Percentiles rank a stretch among this genome's conserved stretches.
Conservation (phyloP, 345 rosid species). For the Dipteronia sinensis region DNA sequence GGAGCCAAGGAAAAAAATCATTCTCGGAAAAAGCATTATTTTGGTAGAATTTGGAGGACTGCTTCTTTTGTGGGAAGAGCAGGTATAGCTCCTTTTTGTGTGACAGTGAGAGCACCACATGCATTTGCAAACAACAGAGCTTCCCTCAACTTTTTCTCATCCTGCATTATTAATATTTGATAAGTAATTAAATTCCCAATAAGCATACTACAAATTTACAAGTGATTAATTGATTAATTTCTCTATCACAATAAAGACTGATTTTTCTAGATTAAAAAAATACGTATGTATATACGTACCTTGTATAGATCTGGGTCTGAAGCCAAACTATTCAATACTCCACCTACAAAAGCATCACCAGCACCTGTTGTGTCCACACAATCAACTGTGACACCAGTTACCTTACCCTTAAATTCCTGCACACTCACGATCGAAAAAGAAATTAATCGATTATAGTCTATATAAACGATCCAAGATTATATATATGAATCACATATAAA, state of each 20-base stretch:
- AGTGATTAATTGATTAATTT: too few species aligned
- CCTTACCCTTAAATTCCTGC: slow-evolving; percentile 45
- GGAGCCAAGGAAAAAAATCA: too few species aligned
- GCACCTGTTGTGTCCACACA: slow-evolving; percentile 50
- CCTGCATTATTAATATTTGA: slow-evolving; percentile 20
- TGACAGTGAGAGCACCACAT: slow-evolving; percentile 41
- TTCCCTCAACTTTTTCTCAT: slow-evolving; percentile 40
- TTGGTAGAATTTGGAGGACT: slow-evolving; percentile 16
- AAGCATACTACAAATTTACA: not conserved
- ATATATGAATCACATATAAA: too few species aligned
- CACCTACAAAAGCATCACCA: slow-evolving; percentile 47
- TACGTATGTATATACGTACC: slow-evolving; percentile 13
- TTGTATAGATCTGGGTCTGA: slow-evolving; percentile 28
- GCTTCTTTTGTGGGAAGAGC: slow-evolving; percentile 39
- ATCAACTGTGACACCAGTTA: slow-evolving; percentile 33
- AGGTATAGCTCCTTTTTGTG: slow-evolving; percentile 52
- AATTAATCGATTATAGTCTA: not conserved
- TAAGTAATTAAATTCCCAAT: not conserved
- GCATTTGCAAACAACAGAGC: slow-evolving; percentile 46
- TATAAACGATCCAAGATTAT: too few species aligned
- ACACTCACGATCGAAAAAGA: not conserved
- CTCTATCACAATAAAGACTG: too few species aligned
- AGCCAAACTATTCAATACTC: slow-evolving; percentile 37
- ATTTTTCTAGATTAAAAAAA: too few species aligned
- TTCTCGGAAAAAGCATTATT: not conserved